Base-by-base conservation (phyloP, 208 protist genomes). In the Giardia duodenalis region DNA sequence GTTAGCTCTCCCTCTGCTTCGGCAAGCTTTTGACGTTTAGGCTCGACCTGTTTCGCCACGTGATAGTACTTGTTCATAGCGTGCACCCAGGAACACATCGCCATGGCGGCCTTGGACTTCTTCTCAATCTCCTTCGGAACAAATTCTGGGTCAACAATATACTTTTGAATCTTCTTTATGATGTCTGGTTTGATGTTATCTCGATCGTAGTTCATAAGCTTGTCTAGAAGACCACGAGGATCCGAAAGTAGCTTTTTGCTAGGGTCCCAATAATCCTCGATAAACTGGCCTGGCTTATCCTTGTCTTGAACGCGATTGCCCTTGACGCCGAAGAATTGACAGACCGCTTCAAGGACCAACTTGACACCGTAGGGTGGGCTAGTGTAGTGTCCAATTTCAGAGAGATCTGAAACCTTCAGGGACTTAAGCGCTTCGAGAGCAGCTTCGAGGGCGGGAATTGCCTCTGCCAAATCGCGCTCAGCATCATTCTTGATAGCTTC, bases 51-150 rank as follows among this genome's bases (percentile, higher is more conserved):
- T 94, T 98, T 98, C n/a, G 96, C 96, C 1, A 98, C 97, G 92
- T 96, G 95, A 95, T 98, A 98, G 95, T 99, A 99, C 92, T 97
- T 96, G 92, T 98, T 96, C 95, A 99, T 98, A 88, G 98, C 97
- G 93, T 97, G 94, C 3, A 99, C 97, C 97, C 98, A 99, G 86
- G 96, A 96, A 95, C 98, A 97, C 47, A 99, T 93, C 22, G 96
- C 96, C 1, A 96, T 97, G 86, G 96, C 97, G n/a, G 98, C 97
- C 88, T 46, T 76, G 46, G 95, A 96, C 44, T 95, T 95, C 43
- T 86, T 93, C 67, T 97, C 96, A 44, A 99, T 96, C 4, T 95
- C 94, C 89, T 96, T 96, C 92, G 97, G 96, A 92, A 96, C 97
- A 87, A 98, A 95, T 22, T 98, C 96, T 47, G 96, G 95, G 94